These are phyloP conservation scores for Guyanaporus albipodus DNA, from an alignment of 768 basidiomycete species.

Conservation along the genomic window DNA sequence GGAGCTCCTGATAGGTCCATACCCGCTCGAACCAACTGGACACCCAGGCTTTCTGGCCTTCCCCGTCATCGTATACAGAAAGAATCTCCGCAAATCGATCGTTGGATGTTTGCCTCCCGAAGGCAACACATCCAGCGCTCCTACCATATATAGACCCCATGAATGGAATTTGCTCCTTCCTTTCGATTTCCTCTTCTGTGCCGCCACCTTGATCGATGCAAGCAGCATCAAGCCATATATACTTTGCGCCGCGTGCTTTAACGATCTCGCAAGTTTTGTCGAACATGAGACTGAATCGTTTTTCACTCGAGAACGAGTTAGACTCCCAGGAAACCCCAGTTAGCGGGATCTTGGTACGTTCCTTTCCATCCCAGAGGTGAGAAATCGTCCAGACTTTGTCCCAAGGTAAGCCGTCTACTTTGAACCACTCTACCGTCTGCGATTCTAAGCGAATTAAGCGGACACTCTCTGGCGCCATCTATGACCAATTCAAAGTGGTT, in stretches of 20 bases:
- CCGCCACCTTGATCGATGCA: not conserved
- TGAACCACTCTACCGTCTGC: not conserved
- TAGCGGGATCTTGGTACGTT: not conserved
- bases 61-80: not conserved
- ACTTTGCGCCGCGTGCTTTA: not conserved
- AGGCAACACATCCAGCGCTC: constrained; percentile 5
- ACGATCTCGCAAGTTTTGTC: not conserved
- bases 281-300: constrained; percentile 1
- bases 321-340: not conserved
- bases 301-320: not conserved
- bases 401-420: not conserved
- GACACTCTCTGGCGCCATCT: not conserved
- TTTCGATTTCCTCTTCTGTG: not conserved
- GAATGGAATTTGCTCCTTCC: not conserved
- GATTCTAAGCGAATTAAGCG: not conserved
- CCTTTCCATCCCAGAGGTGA: constrained; percentile 1
- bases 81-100: not conserved
- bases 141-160: not conserved
- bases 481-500: not conserved
- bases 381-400: constrained; percentile 1
- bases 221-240: constrained; percentile 4
- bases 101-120: not conserved
- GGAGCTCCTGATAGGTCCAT: constrained; percentile 7
- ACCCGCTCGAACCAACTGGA: constrained; percentile 9
- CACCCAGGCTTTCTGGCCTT: constrained; percentile 1